Percentiles rank a stretch among this genome's conserved stretches.
Conservation (phyloP, 169 alveolate genomes). For the Theileria sp. region DNA sequence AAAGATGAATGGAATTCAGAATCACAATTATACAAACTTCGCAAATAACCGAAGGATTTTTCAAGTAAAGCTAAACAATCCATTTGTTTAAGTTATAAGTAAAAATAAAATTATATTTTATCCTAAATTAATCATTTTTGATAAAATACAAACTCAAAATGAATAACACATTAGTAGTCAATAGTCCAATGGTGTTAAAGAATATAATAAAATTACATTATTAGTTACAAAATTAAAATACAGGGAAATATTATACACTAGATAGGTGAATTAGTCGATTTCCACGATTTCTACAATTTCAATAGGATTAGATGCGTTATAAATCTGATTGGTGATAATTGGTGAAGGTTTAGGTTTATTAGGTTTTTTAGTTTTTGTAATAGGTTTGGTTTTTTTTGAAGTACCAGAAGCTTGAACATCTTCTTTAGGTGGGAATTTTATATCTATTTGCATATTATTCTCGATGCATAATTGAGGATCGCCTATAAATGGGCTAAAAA, state of each 20-base stretch:
- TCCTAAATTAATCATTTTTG: background rate
- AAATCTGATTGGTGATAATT: background rate
- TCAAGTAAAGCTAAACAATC: background rate
- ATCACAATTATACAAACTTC: background rate
- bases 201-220: background rate
- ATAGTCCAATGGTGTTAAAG: background rate
- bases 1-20: background rate
- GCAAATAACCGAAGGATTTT: background rate
- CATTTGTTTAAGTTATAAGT: background rate
- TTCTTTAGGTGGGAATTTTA: slow-evolving; percentile 41
- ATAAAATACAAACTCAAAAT: too few relatives aligned
- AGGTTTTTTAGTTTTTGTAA: background rate
- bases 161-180: background rate
- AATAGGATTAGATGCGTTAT: background rate
- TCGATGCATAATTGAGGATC: slow-evolving; percentile 37
- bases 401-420: background rate
- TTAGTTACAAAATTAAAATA: background rate
- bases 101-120: background rate
- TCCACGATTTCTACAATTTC: slow-evolving; percentile 6
- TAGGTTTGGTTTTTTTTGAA: background rate
- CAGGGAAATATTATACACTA: background rate
- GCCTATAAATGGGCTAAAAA: background rate
- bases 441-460: slow-evolving; percentile 57
- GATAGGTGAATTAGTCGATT: background rate
- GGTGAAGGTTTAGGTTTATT: background rate